Evolutionary conservation across 805 yeast species (phyloP).

Genomic region (Yueomyces sinensis): DNA sequence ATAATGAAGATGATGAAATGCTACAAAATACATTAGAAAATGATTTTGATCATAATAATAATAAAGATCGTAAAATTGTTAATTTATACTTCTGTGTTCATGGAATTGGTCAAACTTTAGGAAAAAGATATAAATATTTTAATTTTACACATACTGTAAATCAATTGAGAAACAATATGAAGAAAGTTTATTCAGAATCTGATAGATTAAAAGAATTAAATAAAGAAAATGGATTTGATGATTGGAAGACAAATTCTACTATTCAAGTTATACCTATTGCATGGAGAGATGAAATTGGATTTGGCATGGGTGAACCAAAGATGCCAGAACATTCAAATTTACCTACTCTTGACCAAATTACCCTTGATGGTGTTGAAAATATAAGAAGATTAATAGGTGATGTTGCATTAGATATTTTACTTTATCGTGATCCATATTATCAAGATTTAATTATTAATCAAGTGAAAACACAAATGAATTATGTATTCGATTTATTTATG

Average conservation of each 20-base stretch:
- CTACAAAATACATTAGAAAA: slow-evolving; percentile 37
- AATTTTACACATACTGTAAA: slow-evolving; percentile 81
- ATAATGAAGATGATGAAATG: slow-evolving; percentile 14
- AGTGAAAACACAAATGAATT: slow-evolving; percentile 53
- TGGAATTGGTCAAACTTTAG: slow-evolving; percentile 88
- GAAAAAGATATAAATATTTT: slow-evolving; percentile 63
- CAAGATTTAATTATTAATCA: slow-evolving; percentile 45
- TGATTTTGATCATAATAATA: slow-evolving; percentile 33
- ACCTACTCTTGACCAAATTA: slow-evolving; percentile 59
- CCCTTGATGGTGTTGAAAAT: slow-evolving; percentile 65
- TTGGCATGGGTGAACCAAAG: slow-evolving; percentile 35
- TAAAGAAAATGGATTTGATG: slow-evolving; percentile 28
- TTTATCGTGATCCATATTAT: slow-evolving; percentile 64
- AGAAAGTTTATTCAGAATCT: slow-evolving; percentile 32
- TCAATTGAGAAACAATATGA: slow-evolving; percentile 45
- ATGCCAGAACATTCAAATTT: slow-evolving; percentile 28
- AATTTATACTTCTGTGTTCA: slow-evolving; percentile 77
- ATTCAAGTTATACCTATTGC: slow-evolving; percentile 82
- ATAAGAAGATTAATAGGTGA: slow-evolving; percentile 73
- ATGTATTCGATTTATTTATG: slow-evolving; percentile 42
- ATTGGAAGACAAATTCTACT: slow-evolving; percentile 37
- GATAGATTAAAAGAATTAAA: slow-evolving; percentile 30
- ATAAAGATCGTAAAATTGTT: slow-evolving; percentile 33
- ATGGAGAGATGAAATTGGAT: slow-evolving; percentile 75
- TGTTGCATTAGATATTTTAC: slow-evolving; percentile 69